These are phyloP conservation scores for Phytophthora pistaciae DNA, from an alignment of 352 stramenopile genomes.

Conservation along the genomic window DNA sequence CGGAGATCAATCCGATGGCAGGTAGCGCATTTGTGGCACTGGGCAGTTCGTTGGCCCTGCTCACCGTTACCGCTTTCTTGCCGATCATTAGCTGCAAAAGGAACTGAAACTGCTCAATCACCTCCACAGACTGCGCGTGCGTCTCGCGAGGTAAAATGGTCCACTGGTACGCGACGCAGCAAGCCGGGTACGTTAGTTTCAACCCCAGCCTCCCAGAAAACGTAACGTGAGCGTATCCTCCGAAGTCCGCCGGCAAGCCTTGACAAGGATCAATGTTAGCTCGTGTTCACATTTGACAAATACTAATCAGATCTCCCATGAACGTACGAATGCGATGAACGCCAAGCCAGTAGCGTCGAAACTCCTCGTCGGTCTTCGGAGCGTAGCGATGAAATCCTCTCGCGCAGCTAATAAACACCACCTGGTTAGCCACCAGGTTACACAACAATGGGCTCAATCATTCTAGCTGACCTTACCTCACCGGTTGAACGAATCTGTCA, in stretches of 20 bases:
- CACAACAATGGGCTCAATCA: background rate
- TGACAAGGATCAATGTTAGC: slow-evolving; percentile 1
- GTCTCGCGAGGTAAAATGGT: slow-evolving; percentile 48
- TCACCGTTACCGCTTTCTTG: slow-evolving; percentile 14
- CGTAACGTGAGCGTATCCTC: slow-evolving; percentile 46
- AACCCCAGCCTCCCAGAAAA: slow-evolving; percentile 37
- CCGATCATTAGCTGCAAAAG: slow-evolving; percentile 44
- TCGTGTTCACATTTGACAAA: background rate
- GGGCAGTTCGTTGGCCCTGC: background rate
- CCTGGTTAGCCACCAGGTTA: background rate
- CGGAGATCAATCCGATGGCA: background rate
- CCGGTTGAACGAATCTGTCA: background rate
- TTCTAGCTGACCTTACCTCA: background rate
- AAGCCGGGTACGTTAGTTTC: slow-evolving; percentile 50
- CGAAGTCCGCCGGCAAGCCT: slow-evolving; percentile 44
- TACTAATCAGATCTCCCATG: background rate
- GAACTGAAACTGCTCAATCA: slow-evolving; percentile 35
- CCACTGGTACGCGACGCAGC: slow-evolving; percentile 48
- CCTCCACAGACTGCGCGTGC: slow-evolving; percentile 30
- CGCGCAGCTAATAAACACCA: background rate
- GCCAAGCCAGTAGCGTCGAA: slow-evolving; percentile 44
- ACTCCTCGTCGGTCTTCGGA: slow-evolving; percentile 44
- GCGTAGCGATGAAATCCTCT: slow-evolving; percentile 18
- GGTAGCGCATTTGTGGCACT: background rate
- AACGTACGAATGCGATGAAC: slow-evolving; percentile 50